A percentile compares a stretch with the other conserved stretches of the same genome.
These are phyloP conservation scores for Thraustochytrium striatum DNA, from an alignment of 352 stramenopile species.

Conservation along the genomic window DNA sequence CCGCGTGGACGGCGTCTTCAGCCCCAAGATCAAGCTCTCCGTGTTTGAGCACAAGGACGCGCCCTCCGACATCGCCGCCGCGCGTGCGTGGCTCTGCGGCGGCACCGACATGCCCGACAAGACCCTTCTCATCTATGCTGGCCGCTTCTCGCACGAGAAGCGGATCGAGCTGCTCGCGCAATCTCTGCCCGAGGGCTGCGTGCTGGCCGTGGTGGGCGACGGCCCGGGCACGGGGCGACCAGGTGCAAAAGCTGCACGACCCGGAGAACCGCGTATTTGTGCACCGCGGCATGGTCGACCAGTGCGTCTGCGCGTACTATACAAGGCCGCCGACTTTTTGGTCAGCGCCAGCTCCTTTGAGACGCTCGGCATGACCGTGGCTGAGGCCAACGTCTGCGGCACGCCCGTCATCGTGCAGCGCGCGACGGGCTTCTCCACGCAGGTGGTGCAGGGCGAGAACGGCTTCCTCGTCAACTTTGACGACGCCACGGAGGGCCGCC, in stretches of 20 bases:
- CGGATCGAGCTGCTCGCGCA: slow-evolving; percentile 24
- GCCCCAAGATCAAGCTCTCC: slow-evolving; percentile 26
- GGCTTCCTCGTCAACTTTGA: slow-evolving; percentile 48
- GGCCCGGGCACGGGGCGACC: slow-evolving; percentile 11
- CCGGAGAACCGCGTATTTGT: slow-evolving; percentile 53
- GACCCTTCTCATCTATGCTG: slow-evolving; percentile 46
- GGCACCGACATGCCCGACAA: background rate
- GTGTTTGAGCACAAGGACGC: slow-evolving; percentile 36
- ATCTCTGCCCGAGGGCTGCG: slow-evolving; percentile 1
- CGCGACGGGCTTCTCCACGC: slow-evolving; percentile 56
- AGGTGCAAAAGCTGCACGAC: slow-evolving; percentile 53
- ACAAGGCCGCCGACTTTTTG: slow-evolving; percentile 58
- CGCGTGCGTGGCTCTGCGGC: slow-evolving; percentile 8
- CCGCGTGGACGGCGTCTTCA: slow-evolving; percentile 40
- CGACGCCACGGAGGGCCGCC: background rate
- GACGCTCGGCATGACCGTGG: slow-evolving; percentile 59
- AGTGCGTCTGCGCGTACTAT: slow-evolving; percentile 49
- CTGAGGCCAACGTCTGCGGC: slow-evolving; percentile 57
- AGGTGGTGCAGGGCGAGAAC: slow-evolving; percentile 51
- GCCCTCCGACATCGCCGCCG: background rate
- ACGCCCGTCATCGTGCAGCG: slow-evolving; percentile 56
- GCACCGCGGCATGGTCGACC: slow-evolving; percentile 52
- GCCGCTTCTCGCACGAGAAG: slow-evolving; percentile 52
- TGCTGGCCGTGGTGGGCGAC: slow-evolving; percentile 53
- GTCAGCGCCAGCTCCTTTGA: slow-evolving; percentile 57